Percentiles rank a stretch among this genome's conserved stretches.
Conservation (phyloP, 2,329 filamentous ascomycete species). For the Penicillium sp. region DNA sequence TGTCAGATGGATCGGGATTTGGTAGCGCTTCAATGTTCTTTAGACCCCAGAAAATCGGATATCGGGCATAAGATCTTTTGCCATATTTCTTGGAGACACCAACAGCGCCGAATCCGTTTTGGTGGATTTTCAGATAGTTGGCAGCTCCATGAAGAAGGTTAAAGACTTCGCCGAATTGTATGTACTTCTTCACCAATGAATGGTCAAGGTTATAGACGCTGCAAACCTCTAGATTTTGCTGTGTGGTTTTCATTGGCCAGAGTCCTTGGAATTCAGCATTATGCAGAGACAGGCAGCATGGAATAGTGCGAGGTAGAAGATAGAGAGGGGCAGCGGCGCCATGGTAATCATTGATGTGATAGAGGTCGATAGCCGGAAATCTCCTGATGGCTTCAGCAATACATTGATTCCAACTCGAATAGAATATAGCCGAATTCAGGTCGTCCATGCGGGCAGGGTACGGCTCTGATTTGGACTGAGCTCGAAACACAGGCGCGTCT, state of each 20-base stretch:
- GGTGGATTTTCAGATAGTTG: conserved; percentile 65
- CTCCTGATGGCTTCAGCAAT: conserved; percentile 64
- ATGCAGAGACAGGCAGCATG: conserved; percentile 64
- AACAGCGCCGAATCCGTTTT: conserved; percentile 67
- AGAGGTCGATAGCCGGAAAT: conserved; percentile 61
- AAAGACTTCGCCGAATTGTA: conserved; percentile 69
- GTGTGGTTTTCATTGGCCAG: conserved; percentile 65
- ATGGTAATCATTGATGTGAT: conserved; percentile 69
- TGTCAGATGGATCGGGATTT: conserved; percentile 66
- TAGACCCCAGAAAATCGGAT: conserved; percentile 70
- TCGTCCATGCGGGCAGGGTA: conserved; percentile 71
- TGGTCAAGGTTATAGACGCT: conserved; percentile 64
- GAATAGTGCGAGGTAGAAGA: conserved; percentile 60
- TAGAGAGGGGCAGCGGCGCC: conserved; percentile 65
- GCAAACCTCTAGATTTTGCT: conserved; percentile 64
- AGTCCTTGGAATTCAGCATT: conserved; percentile 71
- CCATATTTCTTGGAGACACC: conserved; percentile 70
- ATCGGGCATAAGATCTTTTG: conserved; percentile 65
- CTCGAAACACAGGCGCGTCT: conserved; percentile 66
- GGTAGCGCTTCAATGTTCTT: conserved; percentile 64
- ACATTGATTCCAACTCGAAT: conserved; percentile 70
- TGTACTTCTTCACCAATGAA: conserved; percentile 59
- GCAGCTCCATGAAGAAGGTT: conserved; percentile 67
- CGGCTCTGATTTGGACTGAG: conserved; percentile 63
- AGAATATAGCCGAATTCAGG: conserved; percentile 66